Evolutionary conservation across 2,329 filamentous ascomycete species (phyloP).

Genomic region (Plectosphaerella plurivora): DNA sequence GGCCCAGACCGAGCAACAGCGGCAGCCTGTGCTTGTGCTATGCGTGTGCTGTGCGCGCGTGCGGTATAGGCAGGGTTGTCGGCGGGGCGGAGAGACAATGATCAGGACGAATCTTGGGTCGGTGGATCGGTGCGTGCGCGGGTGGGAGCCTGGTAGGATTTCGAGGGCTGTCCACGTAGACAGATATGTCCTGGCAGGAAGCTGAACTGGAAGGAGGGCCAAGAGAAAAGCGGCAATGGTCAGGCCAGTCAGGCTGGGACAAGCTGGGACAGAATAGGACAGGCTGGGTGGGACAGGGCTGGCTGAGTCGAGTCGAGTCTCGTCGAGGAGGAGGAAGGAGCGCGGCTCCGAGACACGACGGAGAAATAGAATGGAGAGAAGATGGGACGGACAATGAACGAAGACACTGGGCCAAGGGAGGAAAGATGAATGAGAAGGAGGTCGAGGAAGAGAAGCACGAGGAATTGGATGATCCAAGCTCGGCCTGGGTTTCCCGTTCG

Average conservation of each 20-base stretch:
- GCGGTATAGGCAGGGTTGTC: neutral
- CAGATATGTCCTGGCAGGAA: too few relatives aligned
- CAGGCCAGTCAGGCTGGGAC: too few relatives aligned
- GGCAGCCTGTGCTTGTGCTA: too few relatives aligned
- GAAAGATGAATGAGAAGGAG: neutral
- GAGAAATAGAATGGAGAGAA: constrained; percentile 1
- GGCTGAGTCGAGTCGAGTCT: constrained; percentile 7
- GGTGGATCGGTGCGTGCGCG: too few relatives aligned
- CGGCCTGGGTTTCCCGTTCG: neutral
- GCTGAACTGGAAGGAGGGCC: too few relatives aligned
- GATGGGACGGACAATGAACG: constrained; percentile 1
- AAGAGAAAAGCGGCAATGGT: too few relatives aligned
- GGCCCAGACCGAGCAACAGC: too few relatives aligned
- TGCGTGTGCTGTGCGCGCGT: too few relatives aligned
- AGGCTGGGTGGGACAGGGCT: neutral
- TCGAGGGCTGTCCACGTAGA: too few relatives aligned
- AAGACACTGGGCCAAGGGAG: neutral
- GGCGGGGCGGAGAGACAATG: neutral
- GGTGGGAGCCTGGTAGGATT: too few relatives aligned
- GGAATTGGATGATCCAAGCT: constrained; percentile 4
- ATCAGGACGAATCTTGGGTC: too few relatives aligned
- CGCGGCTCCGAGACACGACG: neutral
- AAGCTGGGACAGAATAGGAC: too few relatives aligned
- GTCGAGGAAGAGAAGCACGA: neutral
- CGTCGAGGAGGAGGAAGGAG: neutral